These are phyloP conservation scores for Dioscorea zingiberensis DNA, from an alignment of 106 monocot genomes.

Conservation along the genomic window DNA sequence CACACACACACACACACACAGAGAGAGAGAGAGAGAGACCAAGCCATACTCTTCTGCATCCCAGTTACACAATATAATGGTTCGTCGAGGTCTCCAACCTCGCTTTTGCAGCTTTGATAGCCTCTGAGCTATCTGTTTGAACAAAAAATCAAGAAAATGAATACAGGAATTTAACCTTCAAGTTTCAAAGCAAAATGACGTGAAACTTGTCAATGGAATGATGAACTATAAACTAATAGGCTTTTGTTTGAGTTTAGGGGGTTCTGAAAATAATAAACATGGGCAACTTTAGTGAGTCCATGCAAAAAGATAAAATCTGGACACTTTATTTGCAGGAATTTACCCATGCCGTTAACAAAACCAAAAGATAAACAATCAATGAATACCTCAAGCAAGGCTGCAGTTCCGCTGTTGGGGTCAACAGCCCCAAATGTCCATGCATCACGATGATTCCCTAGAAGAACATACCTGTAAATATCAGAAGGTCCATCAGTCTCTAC, in stretches of 20 bases:
- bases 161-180: neutral
- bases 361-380: neutral
- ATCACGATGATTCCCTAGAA: constrained; percentile 82
- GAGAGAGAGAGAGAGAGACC: constrained; percentile 36
- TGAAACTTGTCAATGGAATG: no score
- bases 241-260: no score
- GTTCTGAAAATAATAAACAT: no score
- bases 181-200: neutral
- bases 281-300: no score
- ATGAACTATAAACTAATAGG: no score
- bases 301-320: no score
- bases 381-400: constrained; percentile 69
- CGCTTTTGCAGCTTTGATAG: constrained; percentile 50
- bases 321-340: no score
- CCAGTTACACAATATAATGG: constrained; percentile 74
- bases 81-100: constrained; percentile 71
- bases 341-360: no score
- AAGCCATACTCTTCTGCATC: constrained; percentile 84
- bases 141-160: neutral
- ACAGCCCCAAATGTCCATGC: constrained; percentile 87
- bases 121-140: constrained; percentile 53
- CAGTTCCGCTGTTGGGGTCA: constrained; percentile 82
- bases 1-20: neutral
- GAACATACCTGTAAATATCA: constrained; percentile 42
- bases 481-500: no score